Evolutionary conservation across 768 basidiomycete species (phyloP).

Genomic region (Dendrothele bispora): DNA sequence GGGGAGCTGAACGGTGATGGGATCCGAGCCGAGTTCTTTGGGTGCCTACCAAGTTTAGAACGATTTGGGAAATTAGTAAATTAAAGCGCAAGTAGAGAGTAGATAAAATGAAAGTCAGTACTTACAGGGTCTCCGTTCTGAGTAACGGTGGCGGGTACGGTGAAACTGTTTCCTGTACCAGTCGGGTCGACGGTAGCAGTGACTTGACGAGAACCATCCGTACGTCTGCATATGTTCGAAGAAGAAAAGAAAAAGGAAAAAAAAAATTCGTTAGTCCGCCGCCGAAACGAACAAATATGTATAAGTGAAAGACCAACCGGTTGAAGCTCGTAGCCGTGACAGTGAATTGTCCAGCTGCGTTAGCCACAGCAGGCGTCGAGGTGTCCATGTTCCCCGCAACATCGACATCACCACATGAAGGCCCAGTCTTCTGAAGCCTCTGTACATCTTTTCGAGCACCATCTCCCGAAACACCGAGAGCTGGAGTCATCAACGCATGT

Average conservation of each 20-base stretch:
- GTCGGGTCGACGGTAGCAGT: conserved; percentile 26
- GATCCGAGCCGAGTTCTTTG: conserved; percentile 14
- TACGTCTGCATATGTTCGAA: too few species aligned
- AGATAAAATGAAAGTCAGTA: neutral
- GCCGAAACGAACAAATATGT: too few species aligned
- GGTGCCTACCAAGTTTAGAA: too few species aligned
- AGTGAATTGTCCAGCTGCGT: conserved; percentile 21
- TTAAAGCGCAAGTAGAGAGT: neutral
- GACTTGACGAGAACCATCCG: conserved; percentile 31
- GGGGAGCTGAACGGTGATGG: conserved; percentile 27
- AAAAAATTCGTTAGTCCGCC: too few species aligned
- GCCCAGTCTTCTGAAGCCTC: neutral
- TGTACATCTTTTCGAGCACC: neutral
- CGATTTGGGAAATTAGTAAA: too few species aligned
- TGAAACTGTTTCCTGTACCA: conserved; percentile 29
- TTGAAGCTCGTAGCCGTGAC: conserved; percentile 29
- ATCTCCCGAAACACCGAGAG: conserved; percentile 15
- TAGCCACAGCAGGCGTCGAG: neutral
- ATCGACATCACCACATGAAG: neutral
- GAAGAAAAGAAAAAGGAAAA: conserved; percentile 20
- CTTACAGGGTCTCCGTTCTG: conserved; percentile 30
- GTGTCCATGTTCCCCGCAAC: neutral
- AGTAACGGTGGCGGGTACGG: conserved; percentile 19
- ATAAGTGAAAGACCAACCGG: conserved; percentile 18
- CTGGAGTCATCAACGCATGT: conserved; percentile 28